Evolutionary conservation across 805 yeast species (phyloP).

Genomic region (Jamesozyma jinghongensis): DNA sequence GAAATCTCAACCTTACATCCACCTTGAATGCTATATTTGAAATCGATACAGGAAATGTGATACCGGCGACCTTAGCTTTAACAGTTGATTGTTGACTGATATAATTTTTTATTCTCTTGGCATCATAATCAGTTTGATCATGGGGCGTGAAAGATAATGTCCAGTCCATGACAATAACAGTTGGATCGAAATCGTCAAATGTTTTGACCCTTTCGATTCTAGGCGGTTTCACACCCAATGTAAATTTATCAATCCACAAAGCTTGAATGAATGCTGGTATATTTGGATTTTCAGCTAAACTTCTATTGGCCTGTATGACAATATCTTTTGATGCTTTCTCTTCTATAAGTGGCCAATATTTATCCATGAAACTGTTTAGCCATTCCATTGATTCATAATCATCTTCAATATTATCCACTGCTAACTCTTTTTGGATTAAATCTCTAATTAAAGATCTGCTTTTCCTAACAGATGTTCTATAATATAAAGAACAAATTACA

Average conservation of each 20-base stretch:
- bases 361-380: slow-evolving; percentile 78
- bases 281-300: slow-evolving; percentile 59
- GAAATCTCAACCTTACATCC: slow-evolving; percentile 65
- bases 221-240: slow-evolving; percentile 91
- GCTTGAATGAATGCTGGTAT: slow-evolving; percentile 74
- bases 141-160: slow-evolving; percentile 85
- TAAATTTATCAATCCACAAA: slow-evolving; percentile 76
- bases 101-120: slow-evolving; percentile 70
- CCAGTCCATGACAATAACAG: slow-evolving; percentile 97
- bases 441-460: slow-evolving; percentile 66
- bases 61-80: slow-evolving; percentile 67
- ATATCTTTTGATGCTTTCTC: slow-evolving; percentile 83
- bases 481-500: slow-evolving; percentile 49
- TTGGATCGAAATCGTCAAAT: slow-evolving; percentile 73
- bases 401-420: slow-evolving; percentile 67
- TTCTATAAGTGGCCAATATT: slow-evolving; percentile 83
- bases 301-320: slow-evolving; percentile 72
- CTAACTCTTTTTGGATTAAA: slow-evolving; percentile 72
- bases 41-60: slow-evolving; percentile 68
- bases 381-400: slow-evolving; percentile 93
- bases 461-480: slow-evolving; percentile 73
- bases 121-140: slow-evolving; percentile 68
- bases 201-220: slow-evolving; percentile 84
- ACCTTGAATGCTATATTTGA: slow-evolving; percentile 70
- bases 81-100: slow-evolving; percentile 73